These are phyloP conservation scores for Globisporangium solare DNA, from an alignment of 352 stramenopile species.

Conservation along the genomic window DNA sequence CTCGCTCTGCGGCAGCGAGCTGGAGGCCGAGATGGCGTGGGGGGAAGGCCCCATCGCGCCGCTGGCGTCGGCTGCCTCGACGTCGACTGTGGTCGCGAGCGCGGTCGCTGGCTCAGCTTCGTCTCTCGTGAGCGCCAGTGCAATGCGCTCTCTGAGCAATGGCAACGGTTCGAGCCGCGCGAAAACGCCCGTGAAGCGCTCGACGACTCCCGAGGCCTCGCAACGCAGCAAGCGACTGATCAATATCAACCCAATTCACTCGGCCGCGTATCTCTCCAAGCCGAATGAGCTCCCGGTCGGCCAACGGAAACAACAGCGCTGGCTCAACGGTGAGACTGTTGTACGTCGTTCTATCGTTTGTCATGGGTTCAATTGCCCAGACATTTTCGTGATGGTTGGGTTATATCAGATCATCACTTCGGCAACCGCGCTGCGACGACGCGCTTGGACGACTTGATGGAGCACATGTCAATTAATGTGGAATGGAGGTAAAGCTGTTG, in stretches of 20 bases:
- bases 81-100: background rate
- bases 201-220: constrained; percentile 36
- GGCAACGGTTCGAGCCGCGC: constrained; percentile 60
- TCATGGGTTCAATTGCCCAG: background rate
- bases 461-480: constrained; percentile 85
- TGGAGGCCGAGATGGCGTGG: constrained; percentile 77
- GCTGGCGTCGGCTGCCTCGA: constrained; percentile 8
- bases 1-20: constrained; percentile 68
- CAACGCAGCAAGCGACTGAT: constrained; percentile 68
- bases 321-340: constrained; percentile 61
- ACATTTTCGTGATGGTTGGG: background rate
- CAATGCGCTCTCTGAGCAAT: constrained; percentile 45
- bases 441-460: constrained; percentile 77
- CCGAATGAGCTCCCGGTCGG: constrained; percentile 67
- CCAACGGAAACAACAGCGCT: constrained; percentile 75
- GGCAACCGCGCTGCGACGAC: constrained; percentile 69
- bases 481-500: constrained; percentile 55
- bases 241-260: constrained; percentile 76
- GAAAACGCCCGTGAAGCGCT: constrained; percentile 60
- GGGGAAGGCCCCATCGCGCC: constrained; percentile 70
- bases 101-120: background rate
- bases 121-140: background rate
- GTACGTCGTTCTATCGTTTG: background rate
- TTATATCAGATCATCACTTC: constrained; percentile 68
- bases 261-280: constrained; percentile 53